Evolutionary conservation across 78 protist species (phyloP).

Genomic region (Pelomyxa schiedti): DNA sequence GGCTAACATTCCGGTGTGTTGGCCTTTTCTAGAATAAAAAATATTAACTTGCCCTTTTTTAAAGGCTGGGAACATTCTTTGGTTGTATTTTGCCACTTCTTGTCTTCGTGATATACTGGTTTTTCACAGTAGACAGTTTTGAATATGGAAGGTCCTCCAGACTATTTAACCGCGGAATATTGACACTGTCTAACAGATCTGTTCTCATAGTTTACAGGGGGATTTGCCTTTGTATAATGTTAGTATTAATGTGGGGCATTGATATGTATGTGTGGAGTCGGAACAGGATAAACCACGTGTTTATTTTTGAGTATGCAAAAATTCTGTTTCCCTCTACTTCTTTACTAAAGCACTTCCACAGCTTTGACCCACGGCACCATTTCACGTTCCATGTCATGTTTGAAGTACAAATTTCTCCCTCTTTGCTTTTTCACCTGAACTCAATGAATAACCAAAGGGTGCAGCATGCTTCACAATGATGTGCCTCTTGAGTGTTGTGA

Average conservation of each 20-base stretch:
- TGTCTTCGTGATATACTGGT: no score
- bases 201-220: neutral
- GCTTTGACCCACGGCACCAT: neutral
- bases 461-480: neutral
- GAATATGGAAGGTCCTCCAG: no score
- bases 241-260: neutral
- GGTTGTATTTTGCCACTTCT: no score
- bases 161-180: no score
- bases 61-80: no score
- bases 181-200: no score
- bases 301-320: neutral
- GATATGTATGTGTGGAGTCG: neutral
- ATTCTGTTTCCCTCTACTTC: neutral
- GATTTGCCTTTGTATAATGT: neutral
- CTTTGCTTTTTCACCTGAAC: neutral
- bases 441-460: neutral
- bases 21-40: no score
- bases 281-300: neutral
- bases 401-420: neutral
- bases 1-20: no score
- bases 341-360: neutral
- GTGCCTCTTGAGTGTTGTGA: neutral
- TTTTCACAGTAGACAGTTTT: no score
- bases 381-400: neutral
- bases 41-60: no score